phyloP scores from a whole-genome alignment of 441 rosid species.

The Erysimum pusillum region DNA sequence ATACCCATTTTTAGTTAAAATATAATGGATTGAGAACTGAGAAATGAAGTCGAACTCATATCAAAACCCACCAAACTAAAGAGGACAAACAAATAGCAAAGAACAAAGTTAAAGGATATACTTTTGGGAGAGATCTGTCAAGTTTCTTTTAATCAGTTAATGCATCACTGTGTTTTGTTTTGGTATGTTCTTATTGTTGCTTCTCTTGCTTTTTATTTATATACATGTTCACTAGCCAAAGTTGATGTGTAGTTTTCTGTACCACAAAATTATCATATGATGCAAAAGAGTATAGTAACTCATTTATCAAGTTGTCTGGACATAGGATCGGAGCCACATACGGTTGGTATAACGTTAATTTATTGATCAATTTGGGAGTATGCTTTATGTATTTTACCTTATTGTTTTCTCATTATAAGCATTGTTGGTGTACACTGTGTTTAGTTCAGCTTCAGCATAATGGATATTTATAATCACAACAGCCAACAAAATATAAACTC shows the following conservation, averaged over 20 bases:
- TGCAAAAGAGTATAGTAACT: background rate
- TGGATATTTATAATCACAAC: background rate
- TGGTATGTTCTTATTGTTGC: constrained; percentile 41
- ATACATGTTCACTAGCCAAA: constrained; percentile 18
- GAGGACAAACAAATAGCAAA: constrained; percentile 39
- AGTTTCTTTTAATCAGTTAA: background rate
- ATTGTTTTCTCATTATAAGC: background rate
- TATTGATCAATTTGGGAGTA: background rate
- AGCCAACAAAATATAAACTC: no score
- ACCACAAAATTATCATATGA: constrained; percentile 20
- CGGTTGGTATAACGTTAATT: background rate
- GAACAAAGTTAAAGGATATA: constrained; percentile 20
- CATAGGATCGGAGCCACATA: constrained; percentile 3
- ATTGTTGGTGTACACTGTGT: background rate
- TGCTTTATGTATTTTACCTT: background rate
- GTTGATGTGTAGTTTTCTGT: constrained; percentile 25
- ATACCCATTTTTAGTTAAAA: background rate
- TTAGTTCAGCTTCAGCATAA: background rate
- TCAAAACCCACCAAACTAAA: constrained; percentile 32
- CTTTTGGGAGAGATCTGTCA: constrained; percentile 11
- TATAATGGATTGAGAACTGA: background rate
- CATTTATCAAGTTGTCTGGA: constrained; percentile 2
- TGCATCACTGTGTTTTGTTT: constrained; percentile 21
- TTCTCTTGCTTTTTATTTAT: background rate
- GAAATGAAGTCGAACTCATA: background rate